Evolutionary conservation across 306 rosid species (phyloP), one percentile per base, ranked within the genome.

Genomic region (Clitoria ternatea): DNA sequence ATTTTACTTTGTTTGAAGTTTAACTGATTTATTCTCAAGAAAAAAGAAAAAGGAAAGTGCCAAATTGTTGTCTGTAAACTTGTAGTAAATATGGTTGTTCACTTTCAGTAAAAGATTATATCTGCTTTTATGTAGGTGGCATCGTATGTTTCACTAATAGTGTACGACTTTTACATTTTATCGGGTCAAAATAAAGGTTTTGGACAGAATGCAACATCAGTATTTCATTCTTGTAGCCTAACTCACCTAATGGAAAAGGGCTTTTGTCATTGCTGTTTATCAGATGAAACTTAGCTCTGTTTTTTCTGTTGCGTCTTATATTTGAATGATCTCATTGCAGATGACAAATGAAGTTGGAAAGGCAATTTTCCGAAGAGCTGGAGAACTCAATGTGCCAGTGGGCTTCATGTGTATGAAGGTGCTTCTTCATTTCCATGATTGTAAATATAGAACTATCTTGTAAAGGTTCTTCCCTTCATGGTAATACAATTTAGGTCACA

Each of bases 371-470:
- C 80, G 65, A 45, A 88, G 63, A 56, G 97, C 98, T 2, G 97
- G 97, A 75, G 95, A 92, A 75, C 97, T 92, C 52, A 85, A 86
- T 77, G 76, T 88, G 48, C 87, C 93, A 18, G 97, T 90, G 67
- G 87, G 96, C 65, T 88, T 92, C 82, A 77, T 92, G 93, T 90
- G 96, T 83, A 88, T 85, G 97, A 88, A 90, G 96, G 97, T 92
- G 64, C 27, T 30, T 23, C 44, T 12, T 32, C 2, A 48, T 40
- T 36, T 54, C 59, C 67, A 30, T 20, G 18, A n/a, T 30, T 9
- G 27, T 17, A 56, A 42, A 40, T 30, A 7, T 22, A 20, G 19
- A 43, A 36, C 52, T 63, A 12, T 74, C 33, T 69, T 64, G 24
- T 61, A 40, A 32, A 49, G 10, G 11, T 43, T 62, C 26, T 53